A percentile compares a stretch with the other conserved stretches of the same genome.
Evolutionary conservation across 371 early-diverging fungal species (phyloP).

Genomic region (Capillidium heterosporum): DNA sequence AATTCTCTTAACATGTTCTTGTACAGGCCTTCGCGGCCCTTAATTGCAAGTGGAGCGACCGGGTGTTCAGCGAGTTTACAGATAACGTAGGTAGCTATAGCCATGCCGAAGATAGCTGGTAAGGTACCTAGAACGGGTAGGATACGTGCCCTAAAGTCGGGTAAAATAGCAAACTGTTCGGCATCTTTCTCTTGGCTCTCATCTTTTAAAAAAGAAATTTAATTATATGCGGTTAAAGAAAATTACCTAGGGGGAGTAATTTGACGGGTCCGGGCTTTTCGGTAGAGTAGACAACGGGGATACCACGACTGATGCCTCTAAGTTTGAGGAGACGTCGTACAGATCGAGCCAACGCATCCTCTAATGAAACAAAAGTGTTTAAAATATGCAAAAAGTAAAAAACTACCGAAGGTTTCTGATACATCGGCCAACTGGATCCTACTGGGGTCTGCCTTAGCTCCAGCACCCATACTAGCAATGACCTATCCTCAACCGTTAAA

Average conservation of each 20-base stretch:
- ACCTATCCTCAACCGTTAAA: slow-evolving; percentile 14
- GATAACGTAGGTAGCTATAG: slow-evolving; percentile 71
- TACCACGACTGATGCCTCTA: slow-evolving; percentile 44
- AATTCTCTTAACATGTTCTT: slow-evolving; percentile 52
- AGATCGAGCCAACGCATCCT: slow-evolving; percentile 80
- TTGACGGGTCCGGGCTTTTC: slow-evolving; percentile 77
- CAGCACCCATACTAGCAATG: slow-evolving; percentile 87
- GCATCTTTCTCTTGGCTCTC: slow-evolving; percentile 63
- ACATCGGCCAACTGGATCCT: slow-evolving; percentile 89
- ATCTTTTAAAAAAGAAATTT: slow-evolving; percentile 14
- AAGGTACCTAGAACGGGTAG: slow-evolving; percentile 75
- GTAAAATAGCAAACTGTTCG: slow-evolving; percentile 73
- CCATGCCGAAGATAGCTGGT: slow-evolving; percentile 85
- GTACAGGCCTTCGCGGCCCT: slow-evolving; percentile 56
- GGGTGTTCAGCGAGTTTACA: slow-evolving; percentile 57
- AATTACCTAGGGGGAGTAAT: slow-evolving; percentile 40
- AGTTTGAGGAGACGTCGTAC: slow-evolving; percentile 56
- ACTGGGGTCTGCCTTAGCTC: slow-evolving; percentile 85
- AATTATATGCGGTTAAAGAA: background rate
- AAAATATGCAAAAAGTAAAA: background rate
- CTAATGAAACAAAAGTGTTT: slow-evolving; percentile 16
- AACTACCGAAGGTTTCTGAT: slow-evolving; percentile 63
- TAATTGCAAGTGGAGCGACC: slow-evolving; percentile 62
- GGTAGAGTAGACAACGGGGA: slow-evolving; percentile 80
- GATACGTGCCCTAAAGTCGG: slow-evolving; percentile 73